Evolutionary conservation across 2,329 filamentous ascomycete genomes (phyloP).

Genomic region (Mycocentrospora acerina): DNA sequence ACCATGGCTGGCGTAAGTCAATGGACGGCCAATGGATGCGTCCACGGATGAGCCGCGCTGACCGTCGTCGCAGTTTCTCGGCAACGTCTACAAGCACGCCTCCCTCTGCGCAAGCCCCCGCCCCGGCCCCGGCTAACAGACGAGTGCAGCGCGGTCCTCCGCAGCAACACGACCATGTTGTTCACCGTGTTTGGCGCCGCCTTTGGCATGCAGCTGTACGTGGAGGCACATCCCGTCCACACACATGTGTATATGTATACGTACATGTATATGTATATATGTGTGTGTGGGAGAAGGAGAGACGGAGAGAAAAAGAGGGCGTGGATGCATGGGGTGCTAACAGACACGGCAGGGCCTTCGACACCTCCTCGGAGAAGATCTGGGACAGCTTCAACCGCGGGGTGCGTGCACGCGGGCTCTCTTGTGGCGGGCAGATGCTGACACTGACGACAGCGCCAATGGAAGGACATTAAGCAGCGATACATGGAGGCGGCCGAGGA

Average conservation of each 20-base stretch:
- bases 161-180: constrained; percentile 85
- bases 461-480: constrained; percentile 96
- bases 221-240: no score
- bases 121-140: constrained; percentile 28
- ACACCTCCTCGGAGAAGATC: constrained; percentile 76
- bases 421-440: constrained; percentile 13
- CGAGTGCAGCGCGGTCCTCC: constrained; percentile 71
- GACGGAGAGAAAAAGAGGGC: no score
- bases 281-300: constrained; percentile 3
- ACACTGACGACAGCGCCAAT: constrained; percentile 74
- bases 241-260: no score
- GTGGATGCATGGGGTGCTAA: constrained; percentile 28
- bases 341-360: constrained; percentile 67
- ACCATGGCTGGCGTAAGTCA: constrained; percentile 63
- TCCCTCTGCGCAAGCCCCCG: constrained; percentile 18
- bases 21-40: constrained; percentile 27
- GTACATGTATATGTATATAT: no score
- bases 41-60: no score
- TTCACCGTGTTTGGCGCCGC: constrained; percentile 81
- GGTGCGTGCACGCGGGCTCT: constrained; percentile 50
- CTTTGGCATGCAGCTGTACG: constrained; percentile 93
- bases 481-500: constrained; percentile 74
- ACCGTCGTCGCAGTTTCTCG: constrained; percentile 48
- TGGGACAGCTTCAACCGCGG: constrained; percentile 93
- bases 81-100: constrained; percentile 57